Evolutionary conservation across 768 basidiomycete species (phyloP).

Genomic region (Lentinula raphanica): DNA sequence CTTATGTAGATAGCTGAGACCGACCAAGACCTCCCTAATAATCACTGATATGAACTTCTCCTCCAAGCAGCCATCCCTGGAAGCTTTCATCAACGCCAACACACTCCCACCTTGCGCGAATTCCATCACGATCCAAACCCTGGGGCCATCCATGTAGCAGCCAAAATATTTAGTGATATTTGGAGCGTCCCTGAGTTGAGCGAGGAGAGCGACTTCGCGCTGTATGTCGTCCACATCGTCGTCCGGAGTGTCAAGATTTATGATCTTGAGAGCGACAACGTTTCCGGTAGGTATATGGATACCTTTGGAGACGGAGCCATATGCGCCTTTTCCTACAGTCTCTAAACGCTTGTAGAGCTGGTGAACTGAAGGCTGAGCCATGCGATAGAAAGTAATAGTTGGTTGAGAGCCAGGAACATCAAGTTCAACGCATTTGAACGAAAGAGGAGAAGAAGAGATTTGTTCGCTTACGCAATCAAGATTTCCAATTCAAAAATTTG

Average conservation of each 20-base stretch:
- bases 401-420: background rate
- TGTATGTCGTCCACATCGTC: constrained; percentile 97
- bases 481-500: background rate
- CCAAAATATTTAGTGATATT: constrained; percentile 95
- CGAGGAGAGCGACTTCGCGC: constrained; percentile 88
- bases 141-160: constrained; percentile 91
- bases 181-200: constrained; percentile 83
- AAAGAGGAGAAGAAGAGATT: background rate
- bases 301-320: constrained; percentile 93
- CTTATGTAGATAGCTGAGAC: constrained; percentile 86
- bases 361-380: constrained; percentile 60
- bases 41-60: constrained; percentile 89
- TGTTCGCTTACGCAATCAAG: background rate
- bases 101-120: constrained; percentile 94
- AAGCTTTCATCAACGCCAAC: constrained; percentile 86
- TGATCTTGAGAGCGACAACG: constrained; percentile 95
- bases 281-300: constrained; percentile 79
- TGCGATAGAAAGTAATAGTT: constrained; percentile 8
- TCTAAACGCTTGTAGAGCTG: constrained; percentile 82
- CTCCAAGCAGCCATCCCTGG: constrained; percentile 68
- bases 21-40: constrained; percentile 82
- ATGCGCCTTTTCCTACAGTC: constrained; percentile 92
- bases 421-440: background rate
- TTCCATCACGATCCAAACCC: constrained; percentile 99
- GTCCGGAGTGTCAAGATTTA: constrained; percentile 94